Conservation (phyloP, 768 basidiomycete genomes). For the Panellus pusillus region DNA sequence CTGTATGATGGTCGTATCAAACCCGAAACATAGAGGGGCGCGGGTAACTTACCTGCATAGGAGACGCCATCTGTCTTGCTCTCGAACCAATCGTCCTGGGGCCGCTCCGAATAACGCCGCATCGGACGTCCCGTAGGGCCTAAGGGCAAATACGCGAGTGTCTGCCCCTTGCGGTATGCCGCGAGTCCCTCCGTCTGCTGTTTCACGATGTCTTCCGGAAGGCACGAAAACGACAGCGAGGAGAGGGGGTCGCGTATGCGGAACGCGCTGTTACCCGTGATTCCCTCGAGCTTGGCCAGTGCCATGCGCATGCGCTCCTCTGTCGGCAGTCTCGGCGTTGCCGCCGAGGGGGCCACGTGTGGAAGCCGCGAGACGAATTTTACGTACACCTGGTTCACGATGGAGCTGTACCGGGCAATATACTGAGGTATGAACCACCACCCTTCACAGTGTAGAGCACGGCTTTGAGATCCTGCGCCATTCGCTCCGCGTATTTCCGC, state of each 20-base stretch:
- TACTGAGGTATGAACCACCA: constrained; percentile 56
- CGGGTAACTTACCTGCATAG: constrained; percentile 43
- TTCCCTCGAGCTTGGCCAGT: constrained; percentile 50
- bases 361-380: constrained; percentile 63
- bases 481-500: constrained; percentile 57
- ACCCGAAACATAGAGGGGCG: not conserved
- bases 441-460: constrained; percentile 64
- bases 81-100: constrained; percentile 63
- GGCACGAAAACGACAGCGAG: constrained; percentile 67
- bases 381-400: constrained; percentile 61
- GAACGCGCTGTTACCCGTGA: constrained; percentile 47
- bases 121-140: constrained; percentile 57
- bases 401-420: constrained; percentile 58
- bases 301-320: constrained; percentile 57
- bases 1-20: not conserved
- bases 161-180: constrained; percentile 45
- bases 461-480: constrained; percentile 48
- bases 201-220: constrained; percentile 50
- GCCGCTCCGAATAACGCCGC: constrained; percentile 59
- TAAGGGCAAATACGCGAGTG: constrained; percentile 55
- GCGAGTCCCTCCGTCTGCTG: constrained; percentile 51
- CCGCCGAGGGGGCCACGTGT: constrained; percentile 46
- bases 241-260: constrained; percentile 55
- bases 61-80: constrained; percentile 56
- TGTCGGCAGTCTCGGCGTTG: constrained; percentile 33